These are phyloP conservation scores for Cucumis sativus DNA, from an alignment of 306 rosid species.

Conservation along the genomic window DNA sequence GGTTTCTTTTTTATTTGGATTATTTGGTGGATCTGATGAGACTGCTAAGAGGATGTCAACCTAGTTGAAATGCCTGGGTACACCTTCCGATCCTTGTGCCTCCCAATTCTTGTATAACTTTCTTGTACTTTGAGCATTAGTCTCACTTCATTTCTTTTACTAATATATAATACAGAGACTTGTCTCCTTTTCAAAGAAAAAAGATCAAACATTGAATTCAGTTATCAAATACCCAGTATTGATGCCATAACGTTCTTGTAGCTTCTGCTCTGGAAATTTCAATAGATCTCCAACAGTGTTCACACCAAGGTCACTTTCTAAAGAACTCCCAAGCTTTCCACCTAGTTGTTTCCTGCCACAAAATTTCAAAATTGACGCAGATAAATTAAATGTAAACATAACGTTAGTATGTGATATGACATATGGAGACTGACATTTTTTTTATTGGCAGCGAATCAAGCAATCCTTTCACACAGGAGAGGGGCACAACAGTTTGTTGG, in stretches of 20 bases:
- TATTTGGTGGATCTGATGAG: no score
- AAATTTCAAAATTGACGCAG: neutral
- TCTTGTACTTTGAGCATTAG: no score
- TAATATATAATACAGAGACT: no score
- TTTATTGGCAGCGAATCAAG: constrained; percentile 80
- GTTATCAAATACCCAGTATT: constrained; percentile 58
- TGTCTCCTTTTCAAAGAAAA: no score
- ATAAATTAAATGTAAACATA: constrained; percentile 14
- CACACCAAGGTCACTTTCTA: constrained; percentile 73
- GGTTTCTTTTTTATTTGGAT: no score
- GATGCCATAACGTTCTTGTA: constrained; percentile 71
- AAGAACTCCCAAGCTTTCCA: constrained; percentile 84
- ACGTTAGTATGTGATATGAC: neutral
- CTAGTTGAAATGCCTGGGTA: no score
- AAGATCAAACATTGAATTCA: neutral
- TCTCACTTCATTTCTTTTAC: no score
- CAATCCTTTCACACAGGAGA: constrained; percentile 66
- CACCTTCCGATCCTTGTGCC: no score
- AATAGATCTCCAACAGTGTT: constrained; percentile 73
- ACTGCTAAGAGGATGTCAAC: no score
- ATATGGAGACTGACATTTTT: constrained; percentile 53
- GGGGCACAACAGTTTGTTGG: constrained; percentile 89
- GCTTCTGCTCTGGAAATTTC: constrained; percentile 75
- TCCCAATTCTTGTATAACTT: no score
- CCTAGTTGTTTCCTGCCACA: constrained; percentile 92